Evolutionary conservation across 1,284 basidiomycete species (phyloP).

Genomic region (Golubevia pallescens): DNA sequence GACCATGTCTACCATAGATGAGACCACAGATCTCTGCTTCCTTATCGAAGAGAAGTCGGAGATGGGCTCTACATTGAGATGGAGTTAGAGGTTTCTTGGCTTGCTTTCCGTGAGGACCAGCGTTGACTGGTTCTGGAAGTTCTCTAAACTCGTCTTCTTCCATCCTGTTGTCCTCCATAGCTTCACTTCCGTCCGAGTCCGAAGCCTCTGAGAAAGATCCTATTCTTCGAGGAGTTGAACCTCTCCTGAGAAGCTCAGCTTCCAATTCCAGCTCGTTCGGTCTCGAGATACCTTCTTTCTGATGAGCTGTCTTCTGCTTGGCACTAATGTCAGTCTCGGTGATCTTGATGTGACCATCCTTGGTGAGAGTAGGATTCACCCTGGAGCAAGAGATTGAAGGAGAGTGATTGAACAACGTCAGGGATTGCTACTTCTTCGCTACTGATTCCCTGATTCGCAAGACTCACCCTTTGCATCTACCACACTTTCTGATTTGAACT

Average conservation of each 20-base stretch:
- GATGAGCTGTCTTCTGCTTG: slow-evolving; percentile 78
- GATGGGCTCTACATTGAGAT: slow-evolving; percentile 90
- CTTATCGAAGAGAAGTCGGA: slow-evolving; percentile 84
- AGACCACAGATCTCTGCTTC: slow-evolving; percentile 82
- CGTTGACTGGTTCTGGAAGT: slow-evolving; percentile 72
- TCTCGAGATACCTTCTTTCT: slow-evolving; percentile 68
- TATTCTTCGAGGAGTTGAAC: no score
- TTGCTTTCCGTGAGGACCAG: slow-evolving; percentile 71
- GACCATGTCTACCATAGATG: slow-evolving; percentile 88
- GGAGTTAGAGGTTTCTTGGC: slow-evolving; percentile 88
- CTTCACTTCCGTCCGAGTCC: slow-evolving; percentile 1
- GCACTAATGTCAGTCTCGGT: slow-evolving; percentile 85
- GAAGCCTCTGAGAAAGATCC: slow-evolving; percentile 36
- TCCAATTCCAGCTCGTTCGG: slow-evolving; percentile 67
- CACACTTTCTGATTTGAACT: slow-evolving; percentile 75
- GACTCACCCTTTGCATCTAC: slow-evolving; percentile 80
- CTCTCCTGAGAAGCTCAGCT: slow-evolving; percentile 70
- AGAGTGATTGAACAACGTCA: no score
- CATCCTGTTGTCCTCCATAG: slow-evolving; percentile 6
- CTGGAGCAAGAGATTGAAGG: slow-evolving; percentile 66
- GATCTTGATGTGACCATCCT: slow-evolving; percentile 91
- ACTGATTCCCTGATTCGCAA: not conserved
- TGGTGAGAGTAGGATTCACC: slow-evolving; percentile 83
- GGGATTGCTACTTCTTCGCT: no score
- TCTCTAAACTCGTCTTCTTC: slow-evolving; percentile 17